Conservation (phyloP, 371 early-diverging fungal genomes). For the Chytridiales sp. region DNA sequence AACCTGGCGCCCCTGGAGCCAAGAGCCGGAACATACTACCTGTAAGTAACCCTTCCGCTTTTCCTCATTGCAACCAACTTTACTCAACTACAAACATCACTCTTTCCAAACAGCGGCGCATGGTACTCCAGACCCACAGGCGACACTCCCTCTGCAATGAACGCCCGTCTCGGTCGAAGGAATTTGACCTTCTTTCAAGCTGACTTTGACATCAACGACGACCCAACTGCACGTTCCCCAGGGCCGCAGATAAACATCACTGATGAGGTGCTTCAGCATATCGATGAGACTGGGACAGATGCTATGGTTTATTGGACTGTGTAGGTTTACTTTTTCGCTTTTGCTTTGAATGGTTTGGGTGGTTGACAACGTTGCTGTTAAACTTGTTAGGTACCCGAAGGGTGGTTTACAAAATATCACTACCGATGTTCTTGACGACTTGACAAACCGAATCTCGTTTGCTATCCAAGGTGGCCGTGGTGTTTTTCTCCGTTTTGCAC, state of each 20-base stretch:
- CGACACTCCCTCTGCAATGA: slow-evolving; percentile 30
- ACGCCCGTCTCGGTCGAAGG: slow-evolving; percentile 18
- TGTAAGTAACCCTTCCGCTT: no score
- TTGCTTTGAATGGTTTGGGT: no score
- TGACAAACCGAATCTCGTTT: slow-evolving; percentile 11
- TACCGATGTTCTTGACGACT: slow-evolving; percentile 24
- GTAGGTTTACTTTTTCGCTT: no score
- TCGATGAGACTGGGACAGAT: slow-evolving; percentile 32
- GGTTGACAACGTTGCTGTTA: no score
- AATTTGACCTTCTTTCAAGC: slow-evolving; percentile 49
- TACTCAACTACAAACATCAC: no score
- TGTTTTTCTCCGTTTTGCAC: slow-evolving; percentile 36
- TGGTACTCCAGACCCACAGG: slow-evolving; percentile 35
- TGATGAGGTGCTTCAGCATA: slow-evolving; percentile 16
- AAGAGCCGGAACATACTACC: no score
- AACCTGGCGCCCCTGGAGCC: no score
- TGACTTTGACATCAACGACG: slow-evolving; percentile 90
- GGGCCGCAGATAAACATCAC: no score
- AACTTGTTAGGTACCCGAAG: no score
- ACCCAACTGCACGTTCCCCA: slow-evolving; percentile 58
- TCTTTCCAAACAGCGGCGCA: slow-evolving; percentile 30
- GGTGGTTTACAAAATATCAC: no score
- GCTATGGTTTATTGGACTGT: slow-evolving; percentile 34
- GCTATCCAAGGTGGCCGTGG: slow-evolving; percentile 19
- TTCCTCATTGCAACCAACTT: no score